Base-by-base conservation (phyloP, 1,139 yeast species). In the Kodamaea suecica region DNA sequence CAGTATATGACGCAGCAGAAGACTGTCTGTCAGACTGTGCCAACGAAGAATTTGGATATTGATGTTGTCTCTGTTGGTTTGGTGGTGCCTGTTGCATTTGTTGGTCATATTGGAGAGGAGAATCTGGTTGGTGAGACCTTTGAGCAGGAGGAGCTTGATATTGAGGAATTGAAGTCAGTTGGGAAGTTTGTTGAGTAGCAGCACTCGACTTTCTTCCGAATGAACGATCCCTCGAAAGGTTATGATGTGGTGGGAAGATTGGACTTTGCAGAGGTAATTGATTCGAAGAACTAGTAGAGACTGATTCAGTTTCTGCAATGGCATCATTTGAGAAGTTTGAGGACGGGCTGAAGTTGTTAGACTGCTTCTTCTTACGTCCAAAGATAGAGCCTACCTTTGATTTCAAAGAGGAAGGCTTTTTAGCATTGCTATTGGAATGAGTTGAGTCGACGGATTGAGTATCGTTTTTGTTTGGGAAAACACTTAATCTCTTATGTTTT, bases 361-460 rank as follows among this genome's bases (percentile, higher is more conserved):
- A 30, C 21, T 62, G 62, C 46, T 70, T 70, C 49, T 77, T 66
- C 36, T 55, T 74, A 45, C 84, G 76, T 29, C 84, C 81, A 56
- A 88, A 84, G 41, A 88, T 80, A 0, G 96, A 86, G 12, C 96
- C 96, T 27, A 88, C 88, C 53, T 70, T 80, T 4, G 95, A 84
- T 54, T 80, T 78, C 50, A 88, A 63, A 43, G 73, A 78, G 16
- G 65, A 59, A 23, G 54, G 52, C 36, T 59, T 61, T 38, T 44
- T 45, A 10, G 34, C 36, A 5, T 11, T 25, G n/a, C 11, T 23
- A 10, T 27, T 14, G 5, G 36, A 27, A 13, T 26, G 26, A n/a
- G 39, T 27, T 1, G 50, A 46, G 20, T 25, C 32, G 19, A 45
- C 34, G 4, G 47, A 45, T 7, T 45, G 48, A 21, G 35, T 37